Evolutionary conservation across 768 basidiomycete genomes (phyloP).

Genomic region (Mycena alexandri): DNA sequence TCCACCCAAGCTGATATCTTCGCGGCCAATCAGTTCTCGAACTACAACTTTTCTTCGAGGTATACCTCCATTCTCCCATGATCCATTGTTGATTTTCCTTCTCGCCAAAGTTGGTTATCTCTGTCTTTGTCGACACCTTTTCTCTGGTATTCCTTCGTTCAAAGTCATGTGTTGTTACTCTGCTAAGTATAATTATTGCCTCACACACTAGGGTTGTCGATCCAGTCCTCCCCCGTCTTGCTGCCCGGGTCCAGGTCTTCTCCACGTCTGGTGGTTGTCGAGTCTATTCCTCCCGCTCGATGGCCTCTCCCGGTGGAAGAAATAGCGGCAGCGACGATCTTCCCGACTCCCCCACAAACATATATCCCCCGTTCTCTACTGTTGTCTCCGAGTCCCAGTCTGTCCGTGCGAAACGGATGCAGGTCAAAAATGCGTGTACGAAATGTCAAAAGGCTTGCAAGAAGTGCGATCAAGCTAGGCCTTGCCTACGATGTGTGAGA

Average conservation of each 20-base stretch:
- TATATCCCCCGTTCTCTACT: slow-evolving; percentile 75
- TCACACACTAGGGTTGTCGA: slow-evolving; percentile 16
- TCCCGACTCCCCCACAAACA: slow-evolving; percentile 50
- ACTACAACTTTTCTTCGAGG: too few relatives aligned
- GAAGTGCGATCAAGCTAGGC: slow-evolving; percentile 89
- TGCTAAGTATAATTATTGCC: slow-evolving; percentile 32
- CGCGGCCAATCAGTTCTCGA: too few relatives aligned
- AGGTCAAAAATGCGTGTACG: slow-evolving; percentile 93
- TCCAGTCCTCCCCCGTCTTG: background rate
- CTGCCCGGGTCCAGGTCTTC: background rate
- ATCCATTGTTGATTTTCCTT: background rate
- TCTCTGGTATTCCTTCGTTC: slow-evolving; percentile 8
- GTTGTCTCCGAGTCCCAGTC: slow-evolving; percentile 45
- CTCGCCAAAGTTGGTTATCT: background rate
- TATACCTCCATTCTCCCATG: too few relatives aligned
- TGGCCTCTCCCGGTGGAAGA: slow-evolving; percentile 52
- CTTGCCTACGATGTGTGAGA: slow-evolving; percentile 93
- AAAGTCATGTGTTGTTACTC: slow-evolving; percentile 27
- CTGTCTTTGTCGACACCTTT: background rate
- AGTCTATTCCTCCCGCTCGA: slow-evolving; percentile 36
- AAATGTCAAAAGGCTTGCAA: slow-evolving; percentile 94
- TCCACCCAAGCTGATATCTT: too few relatives aligned
- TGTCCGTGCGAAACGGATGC: slow-evolving; percentile 70
- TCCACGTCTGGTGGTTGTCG: too few relatives aligned
- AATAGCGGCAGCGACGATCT: slow-evolving; percentile 46